Conservation (phyloP, 495 filamentous ascomycete species). For the Talaromyces proteolyticus region DNA sequence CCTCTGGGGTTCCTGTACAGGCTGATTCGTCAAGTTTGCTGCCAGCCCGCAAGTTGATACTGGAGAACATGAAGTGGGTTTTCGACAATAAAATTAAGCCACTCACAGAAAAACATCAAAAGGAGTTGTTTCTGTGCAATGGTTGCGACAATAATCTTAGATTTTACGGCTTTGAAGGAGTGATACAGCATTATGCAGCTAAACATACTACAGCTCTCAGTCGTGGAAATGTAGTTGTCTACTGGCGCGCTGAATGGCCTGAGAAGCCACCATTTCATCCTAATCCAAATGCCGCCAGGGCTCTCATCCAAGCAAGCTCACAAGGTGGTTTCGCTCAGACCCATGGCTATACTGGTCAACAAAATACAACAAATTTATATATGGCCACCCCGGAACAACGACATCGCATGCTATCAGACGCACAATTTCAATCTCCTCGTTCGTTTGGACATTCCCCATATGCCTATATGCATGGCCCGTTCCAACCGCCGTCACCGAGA, state of each 20-base stretch:
- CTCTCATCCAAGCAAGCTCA: conserved; percentile 6
- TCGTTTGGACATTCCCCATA: conserved; percentile 7
- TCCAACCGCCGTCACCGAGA: conserved; percentile 7
- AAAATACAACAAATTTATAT: conserved; percentile 2
- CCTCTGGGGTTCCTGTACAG: conserved; percentile 30
- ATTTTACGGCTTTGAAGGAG: conserved; percentile 66
- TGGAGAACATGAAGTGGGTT: conserved; percentile 84
- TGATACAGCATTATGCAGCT: conserved; percentile 74
- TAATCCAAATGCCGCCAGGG: conserved; percentile 39
- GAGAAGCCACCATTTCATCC: conserved; percentile 62
- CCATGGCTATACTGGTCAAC: conserved; percentile 2
- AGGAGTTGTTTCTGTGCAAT: conserved; percentile 71
- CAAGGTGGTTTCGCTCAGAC: conserved; percentile 4
- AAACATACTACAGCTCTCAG: conserved; percentile 70
- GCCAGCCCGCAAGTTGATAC: conserved; percentile 51
- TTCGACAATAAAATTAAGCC: conserved; percentile 71
- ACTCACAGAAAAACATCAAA: conserved; percentile 50
- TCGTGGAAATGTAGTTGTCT: conserved; percentile 59
- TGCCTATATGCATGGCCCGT: conserved; percentile 6
- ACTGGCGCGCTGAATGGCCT: conserved; percentile 79
- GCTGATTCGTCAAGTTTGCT: conserved; percentile 46
- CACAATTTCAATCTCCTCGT: conserved; percentile 7
- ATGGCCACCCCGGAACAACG: conserved; percentile 6
- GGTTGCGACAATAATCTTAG: conserved; percentile 56
- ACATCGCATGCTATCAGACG: conserved; percentile 2